Evolutionary conservation across 257 asterid species (phyloP), one percentile per base, ranked within the genome.

Genomic region (Nicotiana paniculata): DNA sequence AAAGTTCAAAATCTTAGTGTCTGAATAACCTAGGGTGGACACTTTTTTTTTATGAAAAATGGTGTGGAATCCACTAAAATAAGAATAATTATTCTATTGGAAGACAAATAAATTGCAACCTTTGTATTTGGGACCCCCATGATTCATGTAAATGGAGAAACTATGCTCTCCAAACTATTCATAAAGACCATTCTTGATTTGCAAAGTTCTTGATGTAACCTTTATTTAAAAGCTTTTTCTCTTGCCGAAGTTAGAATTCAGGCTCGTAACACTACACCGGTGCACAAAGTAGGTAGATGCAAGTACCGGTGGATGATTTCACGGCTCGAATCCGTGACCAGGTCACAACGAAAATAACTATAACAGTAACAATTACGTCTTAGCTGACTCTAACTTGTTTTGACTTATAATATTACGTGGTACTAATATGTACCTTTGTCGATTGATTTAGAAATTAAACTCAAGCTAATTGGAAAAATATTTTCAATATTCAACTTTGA

Each of bases 21-120:
- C 64, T n/a, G 39, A 26, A 15, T 26, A 26, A 13, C 16, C 4
- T 75, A 51, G 16, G 63, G 64, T 51, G 80, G 80, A 51, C 62
- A 51, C 18, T 26, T 48, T 74, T 21, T 21, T 21, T 74, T 8
- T 75, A 51, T 16, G 46, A 51, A 75, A 43, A 7, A 24, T 51
- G 46, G 17, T 16, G 84, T 77, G 86, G 86, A 86, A 53, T 86
- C 85, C 87, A 70, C 77, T 70, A 78, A 26, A 53, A 63, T 12
- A 53, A 57, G 80, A 74, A 70, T 63, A 26, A 61, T 53, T 55
- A 53, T 51, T 46, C 57, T 75, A 10, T 51, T 75, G 46, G 63
- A 75, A 75, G 80, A 51, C 8, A 51, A 75, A 15, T 74, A 51
- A 75, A 15, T 13, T 75, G 28, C 46, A 28, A 26, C 12, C 4